Evolutionary conservation across 352 stramenopile genomes (phyloP).

Genomic region (Globisporangium camurandrum): DNA sequence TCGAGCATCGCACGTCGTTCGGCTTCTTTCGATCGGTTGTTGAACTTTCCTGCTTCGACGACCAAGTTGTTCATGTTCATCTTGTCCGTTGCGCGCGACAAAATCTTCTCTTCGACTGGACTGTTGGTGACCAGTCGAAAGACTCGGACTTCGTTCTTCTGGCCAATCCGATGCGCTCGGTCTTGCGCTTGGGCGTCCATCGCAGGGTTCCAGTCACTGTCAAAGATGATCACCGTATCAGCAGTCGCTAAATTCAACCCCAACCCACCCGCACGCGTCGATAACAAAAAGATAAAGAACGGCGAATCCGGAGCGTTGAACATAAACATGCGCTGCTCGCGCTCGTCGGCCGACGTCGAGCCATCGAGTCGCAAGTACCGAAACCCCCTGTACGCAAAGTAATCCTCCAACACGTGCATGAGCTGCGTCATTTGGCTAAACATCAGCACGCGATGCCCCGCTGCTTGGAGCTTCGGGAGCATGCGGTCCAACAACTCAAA

Average conservation of each 20-base stretch:
- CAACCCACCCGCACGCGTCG: slow-evolving; percentile 94
- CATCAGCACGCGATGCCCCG: slow-evolving; percentile 88
- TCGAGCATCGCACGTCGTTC: slow-evolving; percentile 81
- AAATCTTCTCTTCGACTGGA: slow-evolving; percentile 85
- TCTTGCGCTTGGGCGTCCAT: slow-evolving; percentile 91
- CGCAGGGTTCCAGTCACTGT: slow-evolving; percentile 99
- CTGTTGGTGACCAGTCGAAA: slow-evolving; percentile 83
- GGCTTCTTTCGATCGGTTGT: slow-evolving; percentile 82
- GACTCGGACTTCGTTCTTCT: slow-evolving; percentile 87
- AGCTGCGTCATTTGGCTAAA: slow-evolving; percentile 90
- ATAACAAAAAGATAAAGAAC: slow-evolving; percentile 96
- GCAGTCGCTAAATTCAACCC: slow-evolving; percentile 97
- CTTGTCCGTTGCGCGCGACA: slow-evolving; percentile 82
- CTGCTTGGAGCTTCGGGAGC: slow-evolving; percentile 90
- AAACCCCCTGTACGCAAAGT: slow-evolving; percentile 88
- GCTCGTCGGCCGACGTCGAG: slow-evolving; percentile 92
- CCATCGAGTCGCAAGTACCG: slow-evolving; percentile 96
- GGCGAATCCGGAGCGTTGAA: slow-evolving; percentile 92
- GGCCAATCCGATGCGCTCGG: slow-evolving; percentile 88
- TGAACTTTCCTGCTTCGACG: slow-evolving; percentile 85
- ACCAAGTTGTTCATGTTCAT: slow-evolving; percentile 91
- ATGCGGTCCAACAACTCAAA: slow-evolving; percentile 96
- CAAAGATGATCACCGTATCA: slow-evolving; percentile 99
- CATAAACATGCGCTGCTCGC: slow-evolving; percentile 96
- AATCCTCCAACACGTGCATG: slow-evolving; percentile 88